A percentile compares a stretch with the other conserved stretches of the same genome.
Conservation (phyloP, 331 rosid species). For the Pyracantha coccinea region DNA sequence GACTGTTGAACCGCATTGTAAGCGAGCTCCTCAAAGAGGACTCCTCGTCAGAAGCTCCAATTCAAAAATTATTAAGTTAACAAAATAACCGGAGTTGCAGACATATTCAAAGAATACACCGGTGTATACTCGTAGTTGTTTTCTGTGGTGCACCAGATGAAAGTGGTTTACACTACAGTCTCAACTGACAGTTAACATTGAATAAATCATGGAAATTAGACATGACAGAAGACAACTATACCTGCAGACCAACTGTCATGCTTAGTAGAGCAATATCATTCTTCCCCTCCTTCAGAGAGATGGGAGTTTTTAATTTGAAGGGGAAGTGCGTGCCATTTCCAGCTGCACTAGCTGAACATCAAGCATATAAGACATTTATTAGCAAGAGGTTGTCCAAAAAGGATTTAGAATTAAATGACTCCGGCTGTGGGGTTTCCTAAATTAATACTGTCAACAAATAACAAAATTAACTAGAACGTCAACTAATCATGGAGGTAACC, state of each 20-base stretch:
- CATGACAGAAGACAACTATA: constrained; percentile 12
- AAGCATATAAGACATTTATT: constrained; percentile 1
- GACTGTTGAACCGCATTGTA: background rate
- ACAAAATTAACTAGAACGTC: background rate
- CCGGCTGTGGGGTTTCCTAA: background rate
- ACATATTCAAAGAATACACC: background rate
- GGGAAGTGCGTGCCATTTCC: constrained; percentile 83
- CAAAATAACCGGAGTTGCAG: background rate
- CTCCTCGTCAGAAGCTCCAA: background rate
- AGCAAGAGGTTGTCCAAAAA: background rate
- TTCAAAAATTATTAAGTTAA: background rate
- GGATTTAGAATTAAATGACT: too few species aligned
- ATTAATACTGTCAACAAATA: background rate
- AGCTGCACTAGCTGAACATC: constrained; percentile 57
- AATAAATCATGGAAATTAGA: background rate
- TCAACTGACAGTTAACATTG: constrained; percentile 1
- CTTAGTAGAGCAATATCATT: constrained; percentile 76
- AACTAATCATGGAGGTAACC: too few species aligned
- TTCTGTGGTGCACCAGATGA: background rate
- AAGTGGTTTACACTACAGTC: background rate
- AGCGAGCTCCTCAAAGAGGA: background rate
- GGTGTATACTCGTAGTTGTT: background rate
- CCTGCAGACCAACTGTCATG: constrained; percentile 93
- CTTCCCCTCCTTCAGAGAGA: constrained; percentile 71
- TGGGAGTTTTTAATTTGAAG: constrained; percentile 44